phyloP scores from a whole-genome alignment of 441 rosid species.

The Adansonia madagascariensis region DNA sequence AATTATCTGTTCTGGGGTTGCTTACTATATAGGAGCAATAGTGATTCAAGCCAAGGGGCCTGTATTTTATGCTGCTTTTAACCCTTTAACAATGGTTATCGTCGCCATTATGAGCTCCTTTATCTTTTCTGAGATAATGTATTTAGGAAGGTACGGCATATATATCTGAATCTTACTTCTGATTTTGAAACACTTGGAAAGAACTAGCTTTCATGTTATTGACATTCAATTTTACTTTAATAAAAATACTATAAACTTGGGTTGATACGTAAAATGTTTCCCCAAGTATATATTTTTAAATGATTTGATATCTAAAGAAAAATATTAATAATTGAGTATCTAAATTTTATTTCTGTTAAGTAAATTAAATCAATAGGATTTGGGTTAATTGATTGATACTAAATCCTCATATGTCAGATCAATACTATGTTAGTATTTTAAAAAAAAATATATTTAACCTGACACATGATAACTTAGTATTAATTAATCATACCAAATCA shows the following conservation, averaged over 20 bases:
- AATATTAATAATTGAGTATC: no score
- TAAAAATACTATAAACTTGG: background rate
- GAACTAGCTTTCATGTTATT: no score
- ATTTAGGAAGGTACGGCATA: conserved; percentile 43
- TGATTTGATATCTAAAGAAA: background rate
- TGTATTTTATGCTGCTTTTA: conserved; percentile 50
- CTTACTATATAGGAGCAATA: conserved; percentile 37
- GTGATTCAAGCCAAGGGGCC: conserved; percentile 46
- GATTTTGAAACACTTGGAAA: no score
- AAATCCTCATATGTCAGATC: no score
- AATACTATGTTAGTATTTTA: no score
- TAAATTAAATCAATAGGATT: no score
- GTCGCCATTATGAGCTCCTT: conserved; percentile 43
- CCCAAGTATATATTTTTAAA: background rate
- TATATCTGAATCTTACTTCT: background rate
- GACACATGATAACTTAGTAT: no score
- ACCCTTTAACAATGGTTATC: conserved; percentile 44
- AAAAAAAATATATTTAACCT: no score
- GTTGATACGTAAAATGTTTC: background rate
- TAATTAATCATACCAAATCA: no score
- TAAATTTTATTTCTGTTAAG: no score
- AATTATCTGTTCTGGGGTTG: conserved; percentile 40
- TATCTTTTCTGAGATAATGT: conserved; percentile 40
- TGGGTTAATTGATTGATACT: no score
- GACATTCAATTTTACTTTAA: no score